Evolutionary conservation across 345 rosid genomes (phyloP), one percentile per base, ranked within the genome.

Genomic region (Anacardium occidentale): DNA sequence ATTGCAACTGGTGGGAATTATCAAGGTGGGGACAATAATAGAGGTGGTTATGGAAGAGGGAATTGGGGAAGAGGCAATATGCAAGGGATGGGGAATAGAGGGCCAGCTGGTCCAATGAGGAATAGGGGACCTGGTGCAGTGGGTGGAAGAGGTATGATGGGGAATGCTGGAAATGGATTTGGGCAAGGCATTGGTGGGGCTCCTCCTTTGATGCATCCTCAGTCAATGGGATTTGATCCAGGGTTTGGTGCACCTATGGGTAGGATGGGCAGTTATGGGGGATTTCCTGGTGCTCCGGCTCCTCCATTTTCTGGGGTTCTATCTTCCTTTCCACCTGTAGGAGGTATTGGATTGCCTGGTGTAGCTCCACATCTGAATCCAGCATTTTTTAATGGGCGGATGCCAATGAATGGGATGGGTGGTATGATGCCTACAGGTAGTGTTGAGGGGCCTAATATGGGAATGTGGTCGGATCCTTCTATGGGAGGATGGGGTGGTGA

Each of bases 331-430:
- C 92, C 88, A 12, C 87, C 91, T 37, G 85, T 85, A 52, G 89
- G 91, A 48, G 86, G 86, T 14, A 84, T 89, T 71, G 87, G 94
- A 60, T 79, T 89, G 75, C 90, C 92, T 73, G 97, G 92, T 32
- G 94, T 89, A 62, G 97, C 94, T 77, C 97, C 97, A 44, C 97
- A 91, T 78, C 88, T 91, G 54, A 91, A 91, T 77, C 94, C 94
- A 21, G 92, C 94, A n/a, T 87, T 91, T 67, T 91, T 91, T 75
- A 89, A 88, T 47, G 81, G 88, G 64, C 91, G 92, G 60, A 87
- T 91, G 91, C 91, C 90, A 5, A 85, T 87, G 83, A 83, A 78
- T 79, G 92, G 84, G 68, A 85, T 91, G 91, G 92, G 94, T 45
- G 94, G 94, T 45, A 91, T 91, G 94, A 86, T 89, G 92, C 90